Conservation (phyloP, 2,329 filamentous ascomycete genomes). For the Colletotrichum sp. region DNA sequence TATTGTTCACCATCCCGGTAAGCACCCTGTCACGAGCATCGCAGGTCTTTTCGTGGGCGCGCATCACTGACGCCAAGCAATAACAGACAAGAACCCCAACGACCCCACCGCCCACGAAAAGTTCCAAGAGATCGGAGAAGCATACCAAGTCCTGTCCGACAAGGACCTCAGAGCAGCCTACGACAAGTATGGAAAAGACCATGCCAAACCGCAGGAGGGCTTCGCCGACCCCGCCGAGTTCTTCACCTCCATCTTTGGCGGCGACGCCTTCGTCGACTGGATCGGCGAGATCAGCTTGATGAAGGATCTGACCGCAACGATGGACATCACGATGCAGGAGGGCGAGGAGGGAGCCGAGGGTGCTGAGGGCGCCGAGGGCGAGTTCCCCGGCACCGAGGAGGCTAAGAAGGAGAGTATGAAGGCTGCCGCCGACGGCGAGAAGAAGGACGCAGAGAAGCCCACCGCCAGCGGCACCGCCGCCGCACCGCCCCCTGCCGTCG, state of each 20-base stretch:
- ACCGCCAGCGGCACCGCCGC: conserved; percentile 27
- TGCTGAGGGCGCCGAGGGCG: conserved; percentile 50
- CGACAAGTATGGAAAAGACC: conserved; percentile 96
- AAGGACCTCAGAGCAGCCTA: conserved; percentile 87
- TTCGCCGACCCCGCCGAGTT: conserved; percentile 98
- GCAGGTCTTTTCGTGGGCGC: not conserved
- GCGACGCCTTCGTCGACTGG: conserved; percentile 93
- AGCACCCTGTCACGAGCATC: conserved; percentile 23
- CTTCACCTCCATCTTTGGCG: conserved; percentile 98
- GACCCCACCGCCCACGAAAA: conserved; percentile 93
- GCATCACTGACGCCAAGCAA: conserved; percentile 8
- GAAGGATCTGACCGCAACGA: conserved; percentile 97
- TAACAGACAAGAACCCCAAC: conserved; percentile 92
- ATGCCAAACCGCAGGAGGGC: conserved; percentile 86
- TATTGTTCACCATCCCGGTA: conserved; percentile 90
- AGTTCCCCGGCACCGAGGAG: conserved; percentile 63
- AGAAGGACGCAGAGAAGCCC: conserved; percentile 29
- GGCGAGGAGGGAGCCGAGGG: conserved; percentile 72
- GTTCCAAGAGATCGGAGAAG: conserved; percentile 85
- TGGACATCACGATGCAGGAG: conserved; percentile 93
- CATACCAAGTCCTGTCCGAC: conserved; percentile 84
- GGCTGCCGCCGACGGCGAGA: conserved; percentile 35
- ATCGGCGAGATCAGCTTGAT: conserved; percentile 98
- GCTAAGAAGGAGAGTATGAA: conserved; percentile 62
- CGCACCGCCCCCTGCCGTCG: conserved; percentile 39